A percentile compares a stretch with the other conserved stretches of the same genome.
Evolutionary conservation across 2,329 filamentous ascomycete species (phyloP).

Genomic region (Penicillium frequentans): DNA sequence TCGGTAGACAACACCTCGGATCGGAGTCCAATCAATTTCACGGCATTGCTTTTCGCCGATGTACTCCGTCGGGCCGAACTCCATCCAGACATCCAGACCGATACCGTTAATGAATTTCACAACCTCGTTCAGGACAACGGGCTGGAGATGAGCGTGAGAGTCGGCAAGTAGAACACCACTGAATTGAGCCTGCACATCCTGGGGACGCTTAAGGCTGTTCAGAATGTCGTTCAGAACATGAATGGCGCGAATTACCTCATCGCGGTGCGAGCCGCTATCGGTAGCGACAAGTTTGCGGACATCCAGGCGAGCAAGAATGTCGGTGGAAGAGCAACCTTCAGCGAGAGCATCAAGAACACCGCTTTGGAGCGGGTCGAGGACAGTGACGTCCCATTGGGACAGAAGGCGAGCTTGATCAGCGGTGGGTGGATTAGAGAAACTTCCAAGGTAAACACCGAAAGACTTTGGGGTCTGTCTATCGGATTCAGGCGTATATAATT

Average conservation of each 20-base stretch:
- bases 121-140: constrained; percentile 1
- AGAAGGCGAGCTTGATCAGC: background rate
- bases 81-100: constrained; percentile 2
- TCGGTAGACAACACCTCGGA: constrained; percentile 1
- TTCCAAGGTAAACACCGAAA: constrained; percentile 2
- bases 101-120: constrained; percentile 3
- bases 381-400: constrained; percentile 1
- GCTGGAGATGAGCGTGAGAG: background rate
- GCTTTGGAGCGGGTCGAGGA: background rate
- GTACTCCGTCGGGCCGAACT: background rate
- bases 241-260: constrained; percentile 2
- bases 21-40: constrained; percentile 1
- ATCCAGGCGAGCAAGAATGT: constrained; percentile 1
- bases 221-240: background rate
- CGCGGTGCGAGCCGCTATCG: background rate
- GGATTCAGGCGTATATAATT: background rate
- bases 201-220: background rate
- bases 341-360: background rate
- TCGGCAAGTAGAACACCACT: background rate
- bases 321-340: background rate
- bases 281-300: constrained; percentile 2
- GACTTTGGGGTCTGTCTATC: background rate
- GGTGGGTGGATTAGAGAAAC: background rate
- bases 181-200: background rate
- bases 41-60: constrained; percentile 1